phyloP scores from a whole-genome alignment of 768 basidiomycete genomes.

The Pholiota molesta region DNA sequence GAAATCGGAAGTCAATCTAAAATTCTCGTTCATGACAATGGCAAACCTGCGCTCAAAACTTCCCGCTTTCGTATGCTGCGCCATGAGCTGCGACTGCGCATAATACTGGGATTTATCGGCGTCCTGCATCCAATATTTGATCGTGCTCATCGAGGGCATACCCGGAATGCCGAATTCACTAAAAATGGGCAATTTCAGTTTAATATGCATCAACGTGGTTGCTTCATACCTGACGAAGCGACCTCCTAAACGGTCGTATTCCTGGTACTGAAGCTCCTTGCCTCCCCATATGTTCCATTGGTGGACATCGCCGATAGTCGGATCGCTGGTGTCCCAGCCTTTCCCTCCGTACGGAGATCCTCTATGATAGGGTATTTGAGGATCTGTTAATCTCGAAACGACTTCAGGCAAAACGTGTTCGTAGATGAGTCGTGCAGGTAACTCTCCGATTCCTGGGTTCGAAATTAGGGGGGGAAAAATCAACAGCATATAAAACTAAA shows the following conservation, averaged over 20 bases:
- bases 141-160: slow-evolving; percentile 58
- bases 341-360: slow-evolving; percentile 84
- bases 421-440: slow-evolving; percentile 64
- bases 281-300: slow-evolving; percentile 80
- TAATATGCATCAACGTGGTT: neutral
- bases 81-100: slow-evolving; percentile 60
- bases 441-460: slow-evolving; percentile 35
- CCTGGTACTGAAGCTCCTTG: slow-evolving; percentile 60
- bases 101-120: slow-evolving; percentile 45
- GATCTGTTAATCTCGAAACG: slow-evolving; percentile 44
- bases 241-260: slow-evolving; percentile 63
- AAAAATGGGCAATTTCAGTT: neutral
- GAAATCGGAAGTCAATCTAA: slow-evolving; percentile 50
- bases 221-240: slow-evolving; percentile 57
- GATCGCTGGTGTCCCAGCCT: slow-evolving; percentile 71
- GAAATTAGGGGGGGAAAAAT: neutral
- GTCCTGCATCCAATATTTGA: slow-evolving; percentile 58
- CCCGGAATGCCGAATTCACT: slow-evolving; percentile 70
- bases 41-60: slow-evolving; percentile 58
- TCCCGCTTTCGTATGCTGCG: slow-evolving; percentile 63
- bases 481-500: neutral
- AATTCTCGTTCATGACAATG: slow-evolving; percentile 60
- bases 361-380: slow-evolving; percentile 73
- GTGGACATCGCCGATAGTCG: slow-evolving; percentile 83
- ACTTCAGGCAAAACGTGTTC: slow-evolving; percentile 64